phyloP scores from a whole-genome alignment of 2,329 filamentous ascomycete genomes.

The Penicillium sp. region DNA sequence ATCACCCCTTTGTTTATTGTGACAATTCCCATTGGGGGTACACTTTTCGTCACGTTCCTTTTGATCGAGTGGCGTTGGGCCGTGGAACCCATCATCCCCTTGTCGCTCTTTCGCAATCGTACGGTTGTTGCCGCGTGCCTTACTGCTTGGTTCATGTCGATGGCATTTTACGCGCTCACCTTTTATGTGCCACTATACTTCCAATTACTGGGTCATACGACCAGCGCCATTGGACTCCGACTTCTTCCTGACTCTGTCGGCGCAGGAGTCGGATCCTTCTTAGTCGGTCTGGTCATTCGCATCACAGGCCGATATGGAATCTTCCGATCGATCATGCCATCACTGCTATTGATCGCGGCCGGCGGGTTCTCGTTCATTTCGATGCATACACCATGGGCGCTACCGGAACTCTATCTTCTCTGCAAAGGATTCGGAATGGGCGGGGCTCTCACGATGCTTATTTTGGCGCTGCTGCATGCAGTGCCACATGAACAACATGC shows the following conservation, averaged over 20 bases:
- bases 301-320: slow-evolving; percentile 8
- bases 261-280: slow-evolving; percentile 9
- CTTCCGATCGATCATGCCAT: slow-evolving; percentile 7
- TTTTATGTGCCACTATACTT: slow-evolving; percentile 15
- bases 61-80: slow-evolving; percentile 10
- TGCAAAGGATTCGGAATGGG: slow-evolving; percentile 11
- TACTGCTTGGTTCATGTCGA: slow-evolving; percentile 14
- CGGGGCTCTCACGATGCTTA: slow-evolving; percentile 11
- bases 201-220: slow-evolving; percentile 9
- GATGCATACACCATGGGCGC: slow-evolving; percentile 4
- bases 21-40: not conserved
- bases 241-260: slow-evolving; percentile 11
- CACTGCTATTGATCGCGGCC: slow-evolving; percentile 3
- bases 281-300: slow-evolving; percentile 10
- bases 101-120: slow-evolving; percentile 10
- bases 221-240: slow-evolving; percentile 10
- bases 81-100: slow-evolving; percentile 13
- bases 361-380: slow-evolving; percentile 5
- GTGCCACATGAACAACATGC: slow-evolving; percentile 13
- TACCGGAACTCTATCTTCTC: slow-evolving; percentile 10
- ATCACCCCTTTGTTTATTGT: slow-evolving; percentile 1
- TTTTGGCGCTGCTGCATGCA: slow-evolving; percentile 9
- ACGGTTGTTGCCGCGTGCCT: slow-evolving; percentile 13
- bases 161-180: slow-evolving; percentile 9
- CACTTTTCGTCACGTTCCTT: slow-evolving; percentile 6